Conservation (phyloP, 164 flowering plant genomes). For the Sextonia rubra region DNA sequence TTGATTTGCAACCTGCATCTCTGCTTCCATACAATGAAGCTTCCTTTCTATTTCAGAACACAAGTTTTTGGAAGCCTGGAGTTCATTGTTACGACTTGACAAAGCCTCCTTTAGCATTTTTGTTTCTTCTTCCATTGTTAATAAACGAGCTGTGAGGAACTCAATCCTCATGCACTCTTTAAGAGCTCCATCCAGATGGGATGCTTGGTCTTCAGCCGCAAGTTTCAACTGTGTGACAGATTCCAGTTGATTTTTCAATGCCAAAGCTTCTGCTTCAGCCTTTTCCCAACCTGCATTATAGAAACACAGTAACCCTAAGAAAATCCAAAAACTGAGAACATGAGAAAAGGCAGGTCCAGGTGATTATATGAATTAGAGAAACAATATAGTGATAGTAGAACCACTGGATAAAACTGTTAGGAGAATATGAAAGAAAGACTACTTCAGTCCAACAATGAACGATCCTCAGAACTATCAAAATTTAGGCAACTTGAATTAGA, state of each 20-base stretch:
- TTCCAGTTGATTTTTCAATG: constrained; percentile 84
- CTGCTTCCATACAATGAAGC: constrained; percentile 75
- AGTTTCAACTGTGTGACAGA: constrained; percentile 77
- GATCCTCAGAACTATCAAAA: no score
- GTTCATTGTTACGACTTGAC: constrained; percentile 82
- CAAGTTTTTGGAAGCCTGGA: constrained; percentile 75
- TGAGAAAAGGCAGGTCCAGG: background rate
- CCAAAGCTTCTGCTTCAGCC: constrained; percentile 88
- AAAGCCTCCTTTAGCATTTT: constrained; percentile 96
- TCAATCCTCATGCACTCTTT: constrained; percentile 96
- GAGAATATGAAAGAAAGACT: no score
- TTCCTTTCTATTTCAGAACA: constrained; percentile 77
- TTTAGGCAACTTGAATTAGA: no score
- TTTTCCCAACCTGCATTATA: constrained; percentile 89
- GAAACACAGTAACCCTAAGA: constrained; percentile 1
- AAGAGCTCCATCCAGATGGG: constrained; percentile 94
- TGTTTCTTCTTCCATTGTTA: constrained; percentile 93
- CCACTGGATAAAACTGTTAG: no score
- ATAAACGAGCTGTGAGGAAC: constrained; percentile 66
- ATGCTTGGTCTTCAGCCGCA: constrained; percentile 79
- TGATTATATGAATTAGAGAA: background rate
- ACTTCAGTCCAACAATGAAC: no score
- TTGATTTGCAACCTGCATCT: constrained; percentile 34
- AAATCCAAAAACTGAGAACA: background rate
- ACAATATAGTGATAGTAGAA: no score